Percentiles rank a stretch among this genome's conserved stretches.
Evolutionary conservation across 441 rosid species (phyloP).

Genomic region (Erodium moschatum): DNA sequence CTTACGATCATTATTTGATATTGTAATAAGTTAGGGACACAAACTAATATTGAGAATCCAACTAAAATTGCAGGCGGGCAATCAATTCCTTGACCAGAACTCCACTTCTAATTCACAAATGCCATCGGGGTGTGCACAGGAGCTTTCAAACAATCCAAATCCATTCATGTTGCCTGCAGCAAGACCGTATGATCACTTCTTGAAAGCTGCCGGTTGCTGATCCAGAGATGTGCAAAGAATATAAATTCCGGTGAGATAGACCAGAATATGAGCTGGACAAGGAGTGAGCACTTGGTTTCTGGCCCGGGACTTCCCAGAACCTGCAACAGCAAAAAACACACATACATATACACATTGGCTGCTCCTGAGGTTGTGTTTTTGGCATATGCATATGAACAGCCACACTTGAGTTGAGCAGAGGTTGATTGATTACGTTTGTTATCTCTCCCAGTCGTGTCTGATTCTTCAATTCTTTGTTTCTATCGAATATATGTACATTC

Average conservation of each 20-base stretch:
- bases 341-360: background rate
- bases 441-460: background rate
- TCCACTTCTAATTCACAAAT: slow-evolving; percentile 21
- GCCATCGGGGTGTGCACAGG: slow-evolving; percentile 36
- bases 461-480: background rate
- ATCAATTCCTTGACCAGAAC: slow-evolving; percentile 34
- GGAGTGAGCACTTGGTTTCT: slow-evolving; percentile 4
- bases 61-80: slow-evolving; percentile 35
- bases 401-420: background rate
- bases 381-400: background rate
- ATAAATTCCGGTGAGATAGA: background rate
- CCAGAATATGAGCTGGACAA: background rate
- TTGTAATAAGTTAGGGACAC: background rate
- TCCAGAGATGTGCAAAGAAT: background rate
- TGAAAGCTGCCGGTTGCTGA: slow-evolving; percentile 96
- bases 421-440: background rate
- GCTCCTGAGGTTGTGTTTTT: background rate
- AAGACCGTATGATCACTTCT: slow-evolving; percentile 75
- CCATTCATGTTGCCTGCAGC: slow-evolving; percentile 65
- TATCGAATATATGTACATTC: background rate
- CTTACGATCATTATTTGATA: background rate
- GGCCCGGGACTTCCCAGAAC: background rate
- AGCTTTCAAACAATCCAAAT: slow-evolving; percentile 40
- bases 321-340: background rate
- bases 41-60: background rate